Evolutionary conservation across 1,139 yeast genomes (phyloP), one percentile per base, ranked within the genome.

Genomic region (Pichia sp.): DNA sequence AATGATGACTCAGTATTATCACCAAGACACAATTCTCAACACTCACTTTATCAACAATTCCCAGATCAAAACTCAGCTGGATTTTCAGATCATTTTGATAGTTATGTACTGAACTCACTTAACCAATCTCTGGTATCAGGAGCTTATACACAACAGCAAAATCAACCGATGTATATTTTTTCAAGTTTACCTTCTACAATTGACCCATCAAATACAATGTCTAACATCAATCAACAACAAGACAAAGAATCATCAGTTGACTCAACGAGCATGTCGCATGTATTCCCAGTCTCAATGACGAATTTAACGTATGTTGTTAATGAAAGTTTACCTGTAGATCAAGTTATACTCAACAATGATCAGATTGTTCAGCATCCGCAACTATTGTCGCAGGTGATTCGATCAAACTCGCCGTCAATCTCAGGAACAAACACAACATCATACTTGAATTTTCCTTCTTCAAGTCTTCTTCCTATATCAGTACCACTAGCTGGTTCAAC

Each of bases 131-230:
- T 47, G 8, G 3, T 46, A 9, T 41, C 52, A 2, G 42, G 42
- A 16, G 9, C 39, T 7, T 36, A 37, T 27, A 20, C 27, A 23
- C 46, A 36, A 25, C 48, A 22, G 12, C 45, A 43, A 15, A 47
- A 42, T n/a, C 48, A 47, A 15, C 49, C 48, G 1, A 39, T 50
- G 36, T 50, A 40, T 23, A 16, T 51, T 16, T 34, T 49, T 15
- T 46, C 52, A 6, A 41, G 47, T 34, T 24, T 51, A 16, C 53
- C 50, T 1, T 49, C 53, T 12, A 48, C 53, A 4, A 16, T 51
- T 13, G 53, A 51, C 29, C 50, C 53, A 3, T 22, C 23, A 2
- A 40, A 42, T 9, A 45, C 50, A 8, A 8, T 48, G 7, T 11
- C 27, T 16, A 39, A n/a, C 36, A 32, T 32, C 7, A 13, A 37